These are phyloP conservation scores for Cryphonectria parasitica DNA, from an alignment of 2,329 filamentous ascomycete species.

Conservation along the genomic window DNA sequence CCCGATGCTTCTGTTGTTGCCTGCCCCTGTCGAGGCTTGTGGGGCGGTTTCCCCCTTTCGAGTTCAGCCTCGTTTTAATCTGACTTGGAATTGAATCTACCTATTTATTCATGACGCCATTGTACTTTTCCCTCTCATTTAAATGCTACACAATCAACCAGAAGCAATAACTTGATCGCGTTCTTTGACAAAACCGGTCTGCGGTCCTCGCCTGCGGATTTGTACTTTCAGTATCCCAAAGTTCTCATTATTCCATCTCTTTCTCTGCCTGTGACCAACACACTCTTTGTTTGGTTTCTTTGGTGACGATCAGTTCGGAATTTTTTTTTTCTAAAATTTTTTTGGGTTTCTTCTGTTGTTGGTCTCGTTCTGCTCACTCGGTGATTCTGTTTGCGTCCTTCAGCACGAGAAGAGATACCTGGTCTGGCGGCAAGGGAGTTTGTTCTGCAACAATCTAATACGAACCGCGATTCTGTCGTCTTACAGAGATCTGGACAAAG, in stretches of 20 bases:
- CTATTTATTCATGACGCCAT: slow-evolving; percentile 24
- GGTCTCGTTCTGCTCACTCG: neutral
- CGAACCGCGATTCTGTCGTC: neutral
- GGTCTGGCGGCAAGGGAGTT: neutral
- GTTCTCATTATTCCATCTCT: neutral
- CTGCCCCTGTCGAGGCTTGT: neutral
- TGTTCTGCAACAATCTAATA: neutral
- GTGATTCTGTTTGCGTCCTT: neutral
- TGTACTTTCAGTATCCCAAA: neutral
- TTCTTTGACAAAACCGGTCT: neutral
- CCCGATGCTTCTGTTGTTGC: neutral
- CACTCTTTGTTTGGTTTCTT: neutral
- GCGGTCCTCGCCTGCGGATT: neutral
- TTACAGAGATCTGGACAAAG: neutral
- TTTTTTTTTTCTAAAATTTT: no score
- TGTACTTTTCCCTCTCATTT: neutral
- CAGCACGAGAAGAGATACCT: neutral
- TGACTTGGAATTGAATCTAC: slow-evolving; percentile 8
- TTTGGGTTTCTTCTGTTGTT: neutral
- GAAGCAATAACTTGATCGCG: neutral
- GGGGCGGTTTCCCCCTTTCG: neutral
- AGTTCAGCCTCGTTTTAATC: slow-evolving; percentile 18
- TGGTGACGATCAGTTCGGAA: neutral
- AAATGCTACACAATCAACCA: neutral
- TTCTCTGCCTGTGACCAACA: neutral